A percentile compares a stretch with the other conserved stretches of the same genome.
Evolutionary conservation across 306 rosid species (phyloP).

Genomic region (Quillaja saponaria): DNA sequence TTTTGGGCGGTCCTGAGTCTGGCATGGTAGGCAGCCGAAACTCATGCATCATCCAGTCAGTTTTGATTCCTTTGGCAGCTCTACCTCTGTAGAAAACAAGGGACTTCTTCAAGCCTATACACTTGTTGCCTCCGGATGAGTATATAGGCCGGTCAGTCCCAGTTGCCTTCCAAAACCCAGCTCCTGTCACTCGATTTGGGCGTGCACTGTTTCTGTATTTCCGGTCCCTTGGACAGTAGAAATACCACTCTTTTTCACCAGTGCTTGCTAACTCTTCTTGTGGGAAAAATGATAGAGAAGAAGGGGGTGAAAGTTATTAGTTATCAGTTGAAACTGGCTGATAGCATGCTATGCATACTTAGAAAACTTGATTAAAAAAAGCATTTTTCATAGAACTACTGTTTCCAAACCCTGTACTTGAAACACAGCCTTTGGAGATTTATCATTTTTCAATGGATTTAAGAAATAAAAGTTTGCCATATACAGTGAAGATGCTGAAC

Average conservation of each 20-base stretch:
- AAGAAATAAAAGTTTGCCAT: no score
- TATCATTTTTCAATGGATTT: no score
- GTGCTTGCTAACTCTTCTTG: conserved; percentile 60
- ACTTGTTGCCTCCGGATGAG: conserved; percentile 60
- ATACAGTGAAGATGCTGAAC: no score
- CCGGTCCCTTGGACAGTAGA: conserved; percentile 78
- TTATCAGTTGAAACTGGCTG: neutral
- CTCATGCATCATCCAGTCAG: conserved; percentile 97
- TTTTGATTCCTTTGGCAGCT: conserved; percentile 74
- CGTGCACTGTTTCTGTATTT: conserved; percentile 73
- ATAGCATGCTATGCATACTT: neutral
- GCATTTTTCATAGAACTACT: no score
- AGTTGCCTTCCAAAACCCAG: conserved; percentile 88
- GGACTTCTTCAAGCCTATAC: conserved; percentile 83
- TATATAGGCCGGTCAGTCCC: conserved; percentile 80
- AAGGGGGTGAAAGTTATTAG: neutral
- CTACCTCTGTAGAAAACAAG: conserved; percentile 83
- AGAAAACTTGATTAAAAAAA: neutral
- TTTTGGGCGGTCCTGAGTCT: conserved; percentile 42
- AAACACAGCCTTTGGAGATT: no score
- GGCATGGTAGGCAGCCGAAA: conserved; percentile 62
- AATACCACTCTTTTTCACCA: conserved; percentile 84
- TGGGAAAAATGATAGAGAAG: neutral
- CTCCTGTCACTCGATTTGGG: conserved; percentile 76
- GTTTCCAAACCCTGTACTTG: no score